phyloP scores from a whole-genome alignment of 805 yeast genomes.

The Myxozyma sirexii region DNA sequence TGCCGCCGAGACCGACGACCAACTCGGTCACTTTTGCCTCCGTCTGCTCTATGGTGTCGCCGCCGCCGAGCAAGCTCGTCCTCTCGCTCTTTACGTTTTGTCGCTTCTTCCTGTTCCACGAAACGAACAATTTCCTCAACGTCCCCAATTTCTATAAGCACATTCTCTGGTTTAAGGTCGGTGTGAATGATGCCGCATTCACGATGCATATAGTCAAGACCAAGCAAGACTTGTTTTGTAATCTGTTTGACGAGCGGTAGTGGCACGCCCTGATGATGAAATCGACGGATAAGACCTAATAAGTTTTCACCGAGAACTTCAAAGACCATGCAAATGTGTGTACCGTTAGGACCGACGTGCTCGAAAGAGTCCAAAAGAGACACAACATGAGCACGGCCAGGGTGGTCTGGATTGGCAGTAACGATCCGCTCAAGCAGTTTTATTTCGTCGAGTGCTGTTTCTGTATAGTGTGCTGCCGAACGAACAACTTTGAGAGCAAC shows the following conservation, averaged over 20 bases:
- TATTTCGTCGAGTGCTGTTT: constrained; percentile 93
- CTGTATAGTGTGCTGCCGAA: constrained; percentile 86
- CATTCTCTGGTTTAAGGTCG: constrained; percentile 74
- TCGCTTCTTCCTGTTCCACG: constrained; percentile 64
- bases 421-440: constrained; percentile 67
- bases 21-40: constrained; percentile 25
- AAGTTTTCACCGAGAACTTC: constrained; percentile 95
- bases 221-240: constrained; percentile 72
- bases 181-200: constrained; percentile 76
- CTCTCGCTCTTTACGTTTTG: constrained; percentile 48
- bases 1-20: constrained; percentile 64
- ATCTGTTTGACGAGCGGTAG: constrained; percentile 74
- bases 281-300: constrained; percentile 78
- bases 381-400: constrained; percentile 81
- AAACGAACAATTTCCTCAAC: constrained; percentile 73
- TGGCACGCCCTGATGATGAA: constrained; percentile 79
- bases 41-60: constrained; percentile 17
- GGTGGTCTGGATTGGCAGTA: constrained; percentile 65
- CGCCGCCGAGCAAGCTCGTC: constrained; percentile 37
- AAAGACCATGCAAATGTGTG: constrained; percentile 94
- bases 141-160: constrained; percentile 77
- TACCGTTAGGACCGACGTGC: constrained; percentile 88
- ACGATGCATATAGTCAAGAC: constrained; percentile 71
- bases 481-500: constrained; percentile 95
- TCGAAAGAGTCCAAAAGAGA: constrained; percentile 79